Evolutionary conservation across 345 rosid genomes (phyloP).

Genomic region (Lumnitzera littorea): DNA sequence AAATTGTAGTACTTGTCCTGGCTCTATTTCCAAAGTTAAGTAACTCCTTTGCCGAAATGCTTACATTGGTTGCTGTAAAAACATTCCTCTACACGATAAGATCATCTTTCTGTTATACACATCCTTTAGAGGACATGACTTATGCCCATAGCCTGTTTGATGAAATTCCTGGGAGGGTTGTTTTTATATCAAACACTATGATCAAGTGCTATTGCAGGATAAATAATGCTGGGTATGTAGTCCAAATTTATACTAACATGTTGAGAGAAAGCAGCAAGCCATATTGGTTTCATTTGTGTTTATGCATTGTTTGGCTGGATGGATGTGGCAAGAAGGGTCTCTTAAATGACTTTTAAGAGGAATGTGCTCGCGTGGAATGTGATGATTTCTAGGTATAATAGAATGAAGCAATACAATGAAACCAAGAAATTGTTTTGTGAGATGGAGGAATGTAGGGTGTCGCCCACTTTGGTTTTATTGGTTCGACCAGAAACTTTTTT

Average conservation of each 20-base stretch:
- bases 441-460: neutral
- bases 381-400: constrained; percentile 49
- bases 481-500: constrained; percentile 9
- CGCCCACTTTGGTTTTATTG: constrained; percentile 38
- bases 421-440: constrained; percentile 6
- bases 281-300: constrained; percentile 30
- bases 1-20: too few relatives aligned
- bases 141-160: constrained; percentile 32
- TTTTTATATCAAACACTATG: constrained; percentile 30
- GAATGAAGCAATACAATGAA: constrained; percentile 29
- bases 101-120: too few relatives aligned
- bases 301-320: constrained; percentile 31
- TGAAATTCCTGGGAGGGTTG: constrained; percentile 19
- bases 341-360: constrained; percentile 21
- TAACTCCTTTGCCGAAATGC: too few relatives aligned
- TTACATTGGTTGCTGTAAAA: too few relatives aligned
- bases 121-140: constrained; percentile 11
- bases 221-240: constrained; percentile 16
- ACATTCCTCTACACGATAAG: too few relatives aligned
- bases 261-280: constrained; percentile 37
- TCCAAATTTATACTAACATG: constrained; percentile 40
- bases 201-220: constrained; percentile 36
- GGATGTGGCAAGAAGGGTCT: constrained; percentile 19
- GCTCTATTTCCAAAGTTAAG: too few relatives aligned
- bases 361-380: constrained; percentile 54